Base-by-base conservation (phyloP, 2,329 filamentous ascomycete genomes). In the Tolypocladium endophyticum region DNA sequence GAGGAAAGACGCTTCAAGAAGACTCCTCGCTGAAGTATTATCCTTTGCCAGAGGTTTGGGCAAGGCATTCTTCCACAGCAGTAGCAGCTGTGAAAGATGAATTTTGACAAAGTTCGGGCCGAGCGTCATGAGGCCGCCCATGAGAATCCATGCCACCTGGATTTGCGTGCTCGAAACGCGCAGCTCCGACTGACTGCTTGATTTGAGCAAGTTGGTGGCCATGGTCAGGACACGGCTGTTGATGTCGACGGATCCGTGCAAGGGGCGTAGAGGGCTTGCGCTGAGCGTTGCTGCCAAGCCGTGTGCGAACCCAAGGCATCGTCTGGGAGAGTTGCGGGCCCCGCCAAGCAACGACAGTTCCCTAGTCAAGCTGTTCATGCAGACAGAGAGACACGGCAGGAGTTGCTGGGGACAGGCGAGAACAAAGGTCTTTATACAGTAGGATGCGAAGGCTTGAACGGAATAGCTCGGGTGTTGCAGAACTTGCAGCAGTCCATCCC, bases 71-170 rank as follows among this genome's bases (percentile, higher is more conserved):
- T 96, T 96, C 94, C 94, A 99, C 8, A 99, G 78, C 11, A 99
- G 78, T 59, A 99, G 85, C 28, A 99, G 80, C 70, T 99, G 94
- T 2, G 92, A 93, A 9, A 99, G 81, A 73, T 99, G 94, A 30
- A 97, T 97, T 75, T 99, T 99, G 73, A 97, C 93, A 72, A 99
- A 99, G 72, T 96, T 97, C 4, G 94, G 93, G 0, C 94, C 94
- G 0, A 99, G 81, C 0, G 92, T 92, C 93, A 97, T 97, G 59
- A 99, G 77, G 0, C 95, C 94, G 43, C 95, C 94, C 55, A 99
- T 96, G 60, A 99, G 78, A 55, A 96, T 95, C 93, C 94, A 99
- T 6, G 94, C 94, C 2, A 99, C 92, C 71, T 99, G 94, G 30
- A 99, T 92, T 70, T 99, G 94, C 1, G 92, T 96, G 67, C 90